Percentiles rank a stretch among this genome's conserved stretches.
Evolutionary conservation across 1,139 yeast species (phyloP).

Genomic region (Hyphopichia wangnamkhiaoensis): DNA sequence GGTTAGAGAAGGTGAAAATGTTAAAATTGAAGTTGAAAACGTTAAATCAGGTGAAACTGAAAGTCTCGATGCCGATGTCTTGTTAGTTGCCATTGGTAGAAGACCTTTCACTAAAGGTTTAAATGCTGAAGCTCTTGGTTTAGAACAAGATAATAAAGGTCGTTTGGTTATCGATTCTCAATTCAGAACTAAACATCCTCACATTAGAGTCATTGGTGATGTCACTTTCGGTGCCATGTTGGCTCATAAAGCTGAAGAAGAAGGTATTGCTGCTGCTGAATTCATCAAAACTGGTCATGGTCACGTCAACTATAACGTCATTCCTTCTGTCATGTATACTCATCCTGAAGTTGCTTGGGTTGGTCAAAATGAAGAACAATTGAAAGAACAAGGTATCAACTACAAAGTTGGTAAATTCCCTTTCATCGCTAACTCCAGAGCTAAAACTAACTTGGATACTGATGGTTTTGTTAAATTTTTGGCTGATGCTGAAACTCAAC

Average conservation of each 20-base stretch:
- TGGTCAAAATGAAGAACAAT: constrained; percentile 93
- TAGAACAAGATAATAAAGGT: constrained; percentile 89
- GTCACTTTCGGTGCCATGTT: constrained; percentile 98
- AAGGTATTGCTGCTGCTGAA: constrained; percentile 98
- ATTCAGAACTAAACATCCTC: constrained; percentile 88
- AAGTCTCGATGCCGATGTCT: constrained; percentile 82
- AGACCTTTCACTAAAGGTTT: constrained; percentile 94
- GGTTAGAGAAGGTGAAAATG: constrained; percentile 83
- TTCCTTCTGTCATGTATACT: constrained; percentile 98
- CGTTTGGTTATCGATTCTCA: constrained; percentile 93
- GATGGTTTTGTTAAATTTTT: constrained; percentile 96
- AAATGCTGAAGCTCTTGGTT: constrained; percentile 83
- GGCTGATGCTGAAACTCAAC: constrained; percentile 96
- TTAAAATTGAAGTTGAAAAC: constrained; percentile 85
- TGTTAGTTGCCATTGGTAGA: constrained; percentile 97
- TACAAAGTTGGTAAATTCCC: constrained; percentile 98
- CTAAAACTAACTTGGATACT: constrained; percentile 95
- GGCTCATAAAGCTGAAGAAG: constrained; percentile 99
- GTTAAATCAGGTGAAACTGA: constrained; percentile 84
- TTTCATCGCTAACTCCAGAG: constrained; percentile 98
- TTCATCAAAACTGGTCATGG: constrained; percentile 92
- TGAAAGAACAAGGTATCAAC: constrained; percentile 88
- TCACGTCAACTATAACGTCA: constrained; percentile 96
- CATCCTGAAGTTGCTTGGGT: constrained; percentile 99
- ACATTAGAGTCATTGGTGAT: constrained; percentile 97